A percentile compares a stretch with the other conserved stretches of the same genome.
phyloP scores from a whole-genome alignment of 441 rosid genomes.

The Gossypium schwendimanii region DNA sequence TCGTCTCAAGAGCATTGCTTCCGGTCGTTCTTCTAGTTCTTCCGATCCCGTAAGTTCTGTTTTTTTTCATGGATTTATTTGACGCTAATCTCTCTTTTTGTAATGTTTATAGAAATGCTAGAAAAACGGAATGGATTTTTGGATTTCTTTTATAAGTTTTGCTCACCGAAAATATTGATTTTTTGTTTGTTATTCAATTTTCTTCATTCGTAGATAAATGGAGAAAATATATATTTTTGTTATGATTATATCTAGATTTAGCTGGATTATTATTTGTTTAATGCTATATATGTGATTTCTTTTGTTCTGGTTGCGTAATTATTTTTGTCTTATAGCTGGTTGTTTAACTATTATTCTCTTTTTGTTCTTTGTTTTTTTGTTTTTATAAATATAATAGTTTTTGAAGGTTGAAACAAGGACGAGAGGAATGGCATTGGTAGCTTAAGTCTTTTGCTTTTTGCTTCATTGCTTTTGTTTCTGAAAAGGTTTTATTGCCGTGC shows the following conservation, averaged over 20 bases:
- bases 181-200: not conserved
- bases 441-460: not conserved
- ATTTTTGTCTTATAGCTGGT: not conserved
- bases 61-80: not conserved
- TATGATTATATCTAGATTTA: not conserved
- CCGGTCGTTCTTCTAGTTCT: conserved; percentile 46
- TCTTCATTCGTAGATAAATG: not conserved
- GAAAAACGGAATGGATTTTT: not conserved
- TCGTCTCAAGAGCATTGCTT: conserved; percentile 56
- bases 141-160: not conserved
- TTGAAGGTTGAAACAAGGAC: not conserved
- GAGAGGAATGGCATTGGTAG: not conserved
- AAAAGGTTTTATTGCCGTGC: not conserved
- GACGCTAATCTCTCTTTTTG: conserved; percentile 9
- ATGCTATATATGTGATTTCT: not conserved
- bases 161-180: not conserved
- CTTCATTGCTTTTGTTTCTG: not conserved
- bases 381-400: not conserved
- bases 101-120: not conserved
- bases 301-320: not conserved
- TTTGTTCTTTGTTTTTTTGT: not conserved
- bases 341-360: not conserved
- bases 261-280: not conserved
- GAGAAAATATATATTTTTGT: not conserved
- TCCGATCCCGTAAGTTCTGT: conserved; percentile 63